A percentile compares a stretch with the other conserved stretches of the same genome.
Evolutionary conservation across 768 basidiomycete species (phyloP).

Genomic region (Termitomyces sp.): DNA sequence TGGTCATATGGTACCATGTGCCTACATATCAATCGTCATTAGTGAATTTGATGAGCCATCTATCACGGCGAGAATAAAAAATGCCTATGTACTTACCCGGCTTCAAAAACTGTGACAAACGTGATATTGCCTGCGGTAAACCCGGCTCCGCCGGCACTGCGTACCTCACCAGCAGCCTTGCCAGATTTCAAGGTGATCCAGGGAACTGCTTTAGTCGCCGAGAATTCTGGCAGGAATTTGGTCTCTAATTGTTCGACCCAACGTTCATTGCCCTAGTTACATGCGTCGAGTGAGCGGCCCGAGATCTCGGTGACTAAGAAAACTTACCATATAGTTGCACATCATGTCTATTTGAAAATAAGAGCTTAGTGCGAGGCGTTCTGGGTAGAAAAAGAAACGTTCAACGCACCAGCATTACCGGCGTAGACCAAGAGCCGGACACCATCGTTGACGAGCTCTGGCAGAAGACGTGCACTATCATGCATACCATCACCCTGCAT

Average conservation of each 20-base stretch:
- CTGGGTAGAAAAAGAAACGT: not conserved
- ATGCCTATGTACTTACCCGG: conserved; percentile 62
- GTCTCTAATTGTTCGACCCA: conserved; percentile 69
- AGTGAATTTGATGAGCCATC: not conserved
- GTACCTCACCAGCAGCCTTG: conserved; percentile 61
- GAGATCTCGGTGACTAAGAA: not conserved
- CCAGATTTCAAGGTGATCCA: conserved; percentile 56
- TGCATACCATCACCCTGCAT: conserved; percentile 85
- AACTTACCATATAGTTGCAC: conserved; percentile 77
- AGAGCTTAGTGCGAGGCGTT: not conserved
- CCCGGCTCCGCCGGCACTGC: conserved; percentile 62
- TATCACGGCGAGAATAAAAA: not conserved
- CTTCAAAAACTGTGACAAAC: conserved; percentile 73
- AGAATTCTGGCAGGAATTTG: conserved; percentile 60
- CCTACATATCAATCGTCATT: conserved; percentile 30
- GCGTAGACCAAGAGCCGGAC: conserved; percentile 87
- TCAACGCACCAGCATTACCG: conserved; percentile 67
- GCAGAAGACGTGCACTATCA: conserved; percentile 74
- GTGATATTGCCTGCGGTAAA: conserved; percentile 80
- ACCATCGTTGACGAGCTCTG: conserved; percentile 78
- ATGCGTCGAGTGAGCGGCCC: not conserved
- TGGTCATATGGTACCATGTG: conserved; percentile 93
- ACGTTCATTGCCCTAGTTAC: conserved; percentile 63
- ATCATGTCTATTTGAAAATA: conserved; percentile 58
- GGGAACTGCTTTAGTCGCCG: conserved; percentile 39